Conservation (phyloP, 2,329 filamentous ascomycete genomes). For the Aspergillus luchuensis region DNA sequence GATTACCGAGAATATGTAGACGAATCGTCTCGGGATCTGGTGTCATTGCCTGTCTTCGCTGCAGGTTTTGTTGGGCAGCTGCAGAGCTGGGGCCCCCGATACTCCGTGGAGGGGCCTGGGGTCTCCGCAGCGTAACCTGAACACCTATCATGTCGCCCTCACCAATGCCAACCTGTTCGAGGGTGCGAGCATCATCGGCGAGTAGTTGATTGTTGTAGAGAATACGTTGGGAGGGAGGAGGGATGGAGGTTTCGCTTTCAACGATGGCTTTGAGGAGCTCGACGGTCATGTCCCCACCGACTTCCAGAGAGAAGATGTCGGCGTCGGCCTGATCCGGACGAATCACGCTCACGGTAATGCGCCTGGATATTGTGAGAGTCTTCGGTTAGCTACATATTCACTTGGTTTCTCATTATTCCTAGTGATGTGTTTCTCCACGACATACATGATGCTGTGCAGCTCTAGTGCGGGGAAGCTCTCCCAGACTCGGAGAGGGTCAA, state of each 20-base stretch:
- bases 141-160: conserved; percentile 93
- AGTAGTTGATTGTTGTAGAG: conserved; percentile 88
- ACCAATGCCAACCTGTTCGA: conserved; percentile 76
- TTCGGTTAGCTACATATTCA: conserved; percentile 3
- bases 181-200: conserved; percentile 73
- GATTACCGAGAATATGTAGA: conserved; percentile 78
- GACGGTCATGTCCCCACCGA: conserved; percentile 79
- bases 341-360: conserved; percentile 82
- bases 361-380: conserved; percentile 56
- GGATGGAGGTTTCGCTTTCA: conserved; percentile 76
- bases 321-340: conserved; percentile 70
- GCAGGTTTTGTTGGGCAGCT: conserved; percentile 32
- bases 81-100: conserved; percentile 30
- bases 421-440: conserved; percentile 1
- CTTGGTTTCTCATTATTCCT: neutral
- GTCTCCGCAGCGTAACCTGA: conserved; percentile 59
- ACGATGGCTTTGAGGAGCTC: conserved; percentile 85
- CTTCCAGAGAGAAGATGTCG: conserved; percentile 78
- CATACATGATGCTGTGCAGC: conserved; percentile 24
- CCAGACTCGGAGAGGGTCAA: conserved; percentile 1
- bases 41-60: conserved; percentile 34
- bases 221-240: conserved; percentile 73
- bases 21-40: conserved; percentile 78
- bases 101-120: conserved; percentile 34
- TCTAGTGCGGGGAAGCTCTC: conserved; percentile 24